These are phyloP conservation scores for Candida schatavii DNA, from an alignment of 805 yeast species.

Conservation along the genomic window DNA sequence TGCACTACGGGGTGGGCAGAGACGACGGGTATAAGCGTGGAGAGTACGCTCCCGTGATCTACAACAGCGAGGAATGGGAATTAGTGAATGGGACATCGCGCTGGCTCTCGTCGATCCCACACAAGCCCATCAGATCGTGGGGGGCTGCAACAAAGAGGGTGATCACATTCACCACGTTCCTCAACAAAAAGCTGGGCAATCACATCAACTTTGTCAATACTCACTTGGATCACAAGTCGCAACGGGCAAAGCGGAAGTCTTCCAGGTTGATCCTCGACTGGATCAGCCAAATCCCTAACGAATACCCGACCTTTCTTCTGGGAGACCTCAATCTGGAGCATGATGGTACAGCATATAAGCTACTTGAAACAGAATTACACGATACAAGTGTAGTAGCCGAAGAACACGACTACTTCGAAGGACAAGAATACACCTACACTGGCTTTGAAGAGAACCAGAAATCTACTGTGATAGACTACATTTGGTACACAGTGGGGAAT, in stretches of 20 bases:
- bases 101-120: slow-evolving; percentile 58
- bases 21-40: slow-evolving; percentile 50
- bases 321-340: slow-evolving; percentile 43
- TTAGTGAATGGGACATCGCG: slow-evolving; percentile 40
- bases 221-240: slow-evolving; percentile 51
- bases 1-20: slow-evolving; percentile 46
- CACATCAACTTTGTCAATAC: slow-evolving; percentile 39
- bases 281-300: slow-evolving; percentile 27
- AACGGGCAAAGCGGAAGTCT: slow-evolving; percentile 42
- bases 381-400: slow-evolving; percentile 30
- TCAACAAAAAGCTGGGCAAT: slow-evolving; percentile 12
- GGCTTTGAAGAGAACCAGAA: slow-evolving; percentile 29
- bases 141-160: slow-evolving; percentile 41
- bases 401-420: slow-evolving; percentile 4
- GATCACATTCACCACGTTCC: slow-evolving; percentile 35
- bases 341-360: slow-evolving; percentile 23
- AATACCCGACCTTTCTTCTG: slow-evolving; percentile 40
- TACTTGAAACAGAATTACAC: slow-evolving; percentile 35
- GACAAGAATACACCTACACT: slow-evolving; percentile 34
- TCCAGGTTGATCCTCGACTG: slow-evolving; percentile 43
- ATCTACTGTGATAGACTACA: slow-evolving; percentile 37
- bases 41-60: slow-evolving; percentile 51
- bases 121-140: slow-evolving; percentile 42
- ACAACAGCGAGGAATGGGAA: slow-evolving; percentile 33
- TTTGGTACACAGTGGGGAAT: slow-evolving; percentile 29